These are phyloP conservation scores for Phytophthora ramorum DNA, from an alignment of 352 stramenopile genomes.

Conservation along the genomic window DNA sequence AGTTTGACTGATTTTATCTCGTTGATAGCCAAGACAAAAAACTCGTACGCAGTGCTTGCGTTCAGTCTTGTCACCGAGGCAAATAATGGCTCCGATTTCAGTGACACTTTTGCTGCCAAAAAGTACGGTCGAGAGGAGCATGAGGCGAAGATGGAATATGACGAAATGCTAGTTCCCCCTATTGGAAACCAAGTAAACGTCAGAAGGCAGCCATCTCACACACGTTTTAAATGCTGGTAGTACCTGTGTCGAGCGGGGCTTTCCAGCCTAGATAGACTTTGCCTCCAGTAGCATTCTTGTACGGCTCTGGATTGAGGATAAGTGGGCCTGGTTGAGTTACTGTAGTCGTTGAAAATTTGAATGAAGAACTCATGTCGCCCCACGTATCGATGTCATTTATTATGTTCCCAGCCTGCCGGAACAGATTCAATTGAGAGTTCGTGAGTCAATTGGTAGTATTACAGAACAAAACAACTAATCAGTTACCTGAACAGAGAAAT, in stretches of 20 bases:
- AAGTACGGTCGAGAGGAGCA: constrained; percentile 38
- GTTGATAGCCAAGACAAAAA: constrained; percentile 61
- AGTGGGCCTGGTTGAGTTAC: constrained; percentile 48
- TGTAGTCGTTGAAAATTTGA: constrained; percentile 41
- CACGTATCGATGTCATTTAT: constrained; percentile 48
- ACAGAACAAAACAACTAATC: not conserved
- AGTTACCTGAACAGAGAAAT: constrained; percentile 58
- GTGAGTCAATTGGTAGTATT: not conserved
- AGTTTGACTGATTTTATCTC: constrained; percentile 18
- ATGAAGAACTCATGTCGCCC: constrained; percentile 41
- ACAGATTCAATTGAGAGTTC: not conserved
- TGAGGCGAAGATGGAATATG: constrained; percentile 48
- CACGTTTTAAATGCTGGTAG: not conserved
- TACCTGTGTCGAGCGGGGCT: constrained; percentile 56
- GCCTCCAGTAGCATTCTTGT: constrained; percentile 47
- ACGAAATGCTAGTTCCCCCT: constrained; percentile 46
- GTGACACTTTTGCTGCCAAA: constrained; percentile 19
- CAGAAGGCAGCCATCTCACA: not conserved
- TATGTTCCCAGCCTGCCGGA: constrained; percentile 50
- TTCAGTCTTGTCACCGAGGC: constrained; percentile 37
- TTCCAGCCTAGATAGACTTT: constrained; percentile 62
- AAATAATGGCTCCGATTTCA: constrained; percentile 14
- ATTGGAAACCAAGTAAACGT: not conserved
- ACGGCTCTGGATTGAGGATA: constrained; percentile 20
- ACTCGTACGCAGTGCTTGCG: constrained; percentile 52